Conservation (phyloP, 371 early-diverging fungal species). For the Rhizopus sp. region DNA sequence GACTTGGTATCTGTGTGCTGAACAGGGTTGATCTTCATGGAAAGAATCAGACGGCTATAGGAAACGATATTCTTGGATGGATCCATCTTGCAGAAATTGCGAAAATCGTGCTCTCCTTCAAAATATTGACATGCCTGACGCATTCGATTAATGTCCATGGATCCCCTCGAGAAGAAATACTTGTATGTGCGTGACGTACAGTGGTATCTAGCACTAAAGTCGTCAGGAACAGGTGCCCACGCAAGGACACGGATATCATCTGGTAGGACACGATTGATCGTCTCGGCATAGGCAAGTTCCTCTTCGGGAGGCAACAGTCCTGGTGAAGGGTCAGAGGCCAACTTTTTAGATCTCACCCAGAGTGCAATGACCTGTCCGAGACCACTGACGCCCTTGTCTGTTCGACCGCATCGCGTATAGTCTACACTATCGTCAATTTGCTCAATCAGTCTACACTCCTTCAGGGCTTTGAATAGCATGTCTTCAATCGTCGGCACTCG, state of each 20-base stretch:
- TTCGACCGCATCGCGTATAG: constrained; percentile 89
- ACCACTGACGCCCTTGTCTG: constrained; percentile 95
- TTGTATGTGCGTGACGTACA: constrained; percentile 88
- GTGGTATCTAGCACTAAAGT: constrained; percentile 90
- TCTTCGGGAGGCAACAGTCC: constrained; percentile 20
- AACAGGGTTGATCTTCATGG: constrained; percentile 66
- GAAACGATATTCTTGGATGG: constrained; percentile 75
- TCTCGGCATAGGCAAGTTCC: constrained; percentile 82
- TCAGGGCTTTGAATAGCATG: constrained; percentile 77
- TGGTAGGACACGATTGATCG: constrained; percentile 86
- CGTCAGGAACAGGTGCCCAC: constrained; percentile 82
- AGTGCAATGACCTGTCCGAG: constrained; percentile 90
- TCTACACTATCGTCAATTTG: constrained; percentile 55
- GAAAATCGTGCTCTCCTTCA: constrained; percentile 88
- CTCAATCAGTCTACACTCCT: constrained; percentile 70
- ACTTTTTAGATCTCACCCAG: constrained; percentile 70
- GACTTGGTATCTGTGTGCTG: constrained; percentile 7
- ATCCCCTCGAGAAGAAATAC: constrained; percentile 83
- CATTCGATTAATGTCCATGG: constrained; percentile 75
- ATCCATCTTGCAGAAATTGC: constrained; percentile 95
- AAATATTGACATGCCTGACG: constrained; percentile 68
- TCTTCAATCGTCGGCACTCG: constrained; percentile 81
- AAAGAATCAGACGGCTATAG: constrained; percentile 73
- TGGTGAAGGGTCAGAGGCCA: constrained; percentile 19
- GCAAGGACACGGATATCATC: constrained; percentile 88